phyloP scores from a whole-genome alignment of 2,329 filamentous ascomycete species.

The Didymella exigua region DNA sequence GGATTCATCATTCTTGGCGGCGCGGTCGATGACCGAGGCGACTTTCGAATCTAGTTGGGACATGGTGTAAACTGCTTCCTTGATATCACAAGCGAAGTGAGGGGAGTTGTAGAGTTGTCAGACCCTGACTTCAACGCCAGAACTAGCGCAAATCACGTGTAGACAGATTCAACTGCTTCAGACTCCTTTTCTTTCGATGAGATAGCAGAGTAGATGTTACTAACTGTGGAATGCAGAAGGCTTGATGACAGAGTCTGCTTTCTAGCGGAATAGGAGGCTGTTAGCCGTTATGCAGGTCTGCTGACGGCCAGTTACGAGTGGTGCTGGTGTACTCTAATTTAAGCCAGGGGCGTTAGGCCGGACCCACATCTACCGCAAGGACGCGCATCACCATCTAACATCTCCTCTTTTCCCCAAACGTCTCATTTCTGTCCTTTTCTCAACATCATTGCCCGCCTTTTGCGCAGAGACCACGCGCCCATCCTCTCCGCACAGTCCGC shows the following conservation, averaged over 20 bases:
- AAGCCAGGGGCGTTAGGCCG: constrained; percentile 34
- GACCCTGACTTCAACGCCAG: constrained; percentile 5
- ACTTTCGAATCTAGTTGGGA: constrained; percentile 57
- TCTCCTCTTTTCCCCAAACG: constrained; percentile 26
- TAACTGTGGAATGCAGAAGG: neutral
- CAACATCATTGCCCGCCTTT: constrained; percentile 14
- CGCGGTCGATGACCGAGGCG: constrained; percentile 56
- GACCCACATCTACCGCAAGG: constrained; percentile 20
- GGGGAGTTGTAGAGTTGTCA: constrained; percentile 21
- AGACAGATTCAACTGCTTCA: neutral
- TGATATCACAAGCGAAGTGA: constrained; percentile 22
- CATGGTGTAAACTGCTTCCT: constrained; percentile 46
- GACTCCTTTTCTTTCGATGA: neutral
- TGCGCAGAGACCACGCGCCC: constrained; percentile 14
- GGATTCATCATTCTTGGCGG: constrained; percentile 51
- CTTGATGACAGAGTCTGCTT: constrained; percentile 4
- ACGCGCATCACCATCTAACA: constrained; percentile 29
- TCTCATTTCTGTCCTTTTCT: constrained; percentile 26
- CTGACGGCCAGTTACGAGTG: constrained; percentile 17
- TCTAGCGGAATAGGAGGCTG: constrained; percentile 12
- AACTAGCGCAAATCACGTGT: constrained; percentile 19
- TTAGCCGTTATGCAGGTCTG: constrained; percentile 14
- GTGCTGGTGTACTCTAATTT: constrained; percentile 17
- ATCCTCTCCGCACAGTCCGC: constrained; percentile 25
- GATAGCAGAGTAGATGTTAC: neutral